A percentile compares a stretch with the other conserved stretches of the same genome.
Conservation (phyloP, 2,329 filamentous ascomycete genomes). For the Neonectria faginata region DNA sequence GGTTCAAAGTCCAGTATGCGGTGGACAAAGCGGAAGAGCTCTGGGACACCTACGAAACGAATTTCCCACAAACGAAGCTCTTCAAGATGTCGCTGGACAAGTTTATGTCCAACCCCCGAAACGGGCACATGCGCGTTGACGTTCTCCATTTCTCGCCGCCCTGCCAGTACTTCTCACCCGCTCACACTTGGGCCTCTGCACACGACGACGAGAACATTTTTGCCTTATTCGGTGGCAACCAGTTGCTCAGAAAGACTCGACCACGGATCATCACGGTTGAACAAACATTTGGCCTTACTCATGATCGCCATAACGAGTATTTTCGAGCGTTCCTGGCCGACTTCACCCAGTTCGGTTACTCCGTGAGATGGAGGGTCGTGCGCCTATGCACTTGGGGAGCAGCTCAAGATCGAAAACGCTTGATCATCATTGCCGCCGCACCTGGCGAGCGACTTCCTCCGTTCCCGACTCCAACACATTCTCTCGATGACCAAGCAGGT, state of each 20-base stretch:
- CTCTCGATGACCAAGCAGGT: constrained; percentile 50
- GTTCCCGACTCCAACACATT: constrained; percentile 74
- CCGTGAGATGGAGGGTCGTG: constrained; percentile 75
- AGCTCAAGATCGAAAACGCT: constrained; percentile 61
- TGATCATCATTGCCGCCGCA: constrained; percentile 69
- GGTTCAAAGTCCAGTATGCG: constrained; percentile 69
- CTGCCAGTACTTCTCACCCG: constrained; percentile 80
- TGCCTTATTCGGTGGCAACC: constrained; percentile 63
- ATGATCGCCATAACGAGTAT: constrained; percentile 63
- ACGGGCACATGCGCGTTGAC: constrained; percentile 63
- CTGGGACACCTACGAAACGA: constrained; percentile 66
- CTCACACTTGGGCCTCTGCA: constrained; percentile 75
- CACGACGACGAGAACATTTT: constrained; percentile 78
- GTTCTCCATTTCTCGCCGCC: constrained; percentile 81
- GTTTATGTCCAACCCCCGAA: constrained; percentile 57
- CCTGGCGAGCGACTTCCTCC: constrained; percentile 77
- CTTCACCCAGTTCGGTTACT: constrained; percentile 75
- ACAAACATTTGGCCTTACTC: constrained; percentile 77
- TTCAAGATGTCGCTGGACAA: constrained; percentile 60
- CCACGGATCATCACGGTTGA: constrained; percentile 82
- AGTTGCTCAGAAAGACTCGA: constrained; percentile 66
- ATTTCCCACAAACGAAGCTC: constrained; percentile 66
- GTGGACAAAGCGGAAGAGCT: constrained; percentile 73
- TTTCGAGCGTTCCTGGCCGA: constrained; percentile 72
- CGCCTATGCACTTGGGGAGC: constrained; percentile 63